Percentiles rank a stretch among this genome's conserved stretches.
These are phyloP conservation scores for Chrysoporthe austroafricana DNA, from an alignment of 2,329 filamentous ascomycete species.

Conservation along the genomic window DNA sequence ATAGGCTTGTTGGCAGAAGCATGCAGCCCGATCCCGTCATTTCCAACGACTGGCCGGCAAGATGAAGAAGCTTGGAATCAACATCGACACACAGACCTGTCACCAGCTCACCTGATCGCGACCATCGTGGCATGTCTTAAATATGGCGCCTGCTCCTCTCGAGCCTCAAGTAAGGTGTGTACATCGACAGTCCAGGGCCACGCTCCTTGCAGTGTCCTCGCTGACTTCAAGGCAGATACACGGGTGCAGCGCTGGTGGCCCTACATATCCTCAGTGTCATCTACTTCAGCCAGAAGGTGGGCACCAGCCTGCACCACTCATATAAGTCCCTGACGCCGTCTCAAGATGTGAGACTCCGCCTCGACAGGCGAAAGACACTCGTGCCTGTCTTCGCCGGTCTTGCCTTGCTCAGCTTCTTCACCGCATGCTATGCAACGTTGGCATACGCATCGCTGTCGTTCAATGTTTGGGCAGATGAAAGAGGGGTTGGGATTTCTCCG, in stretches of 20 bases:
- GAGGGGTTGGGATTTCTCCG: conserved; percentile 38
- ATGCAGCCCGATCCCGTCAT: background rate
- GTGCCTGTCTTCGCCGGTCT: conserved; percentile 41
- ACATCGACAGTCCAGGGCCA: background rate
- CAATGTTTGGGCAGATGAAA: conserved; percentile 43
- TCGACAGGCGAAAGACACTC: conserved; percentile 39
- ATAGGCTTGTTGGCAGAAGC: background rate
- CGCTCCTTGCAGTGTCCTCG: background rate
- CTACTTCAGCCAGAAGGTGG: conserved; percentile 41
- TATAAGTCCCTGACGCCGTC: conserved; percentile 41
- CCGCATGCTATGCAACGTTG: conserved; percentile 38
- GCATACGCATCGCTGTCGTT: conserved; percentile 42
- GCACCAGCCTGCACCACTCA: conserved; percentile 40
- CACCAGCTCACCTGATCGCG: background rate
- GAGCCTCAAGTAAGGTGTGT: conserved; percentile 33
- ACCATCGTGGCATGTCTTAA: conserved; percentile 15
- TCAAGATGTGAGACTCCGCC: conserved; percentile 42
- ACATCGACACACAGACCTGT: background rate
- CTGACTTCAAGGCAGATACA: conserved; percentile 35
- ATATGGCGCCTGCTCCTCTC: conserved; percentile 33
- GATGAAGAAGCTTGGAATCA: background rate
- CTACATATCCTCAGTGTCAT: conserved; percentile 36
- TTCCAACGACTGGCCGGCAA: background rate
- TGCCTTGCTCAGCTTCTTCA: conserved; percentile 36
- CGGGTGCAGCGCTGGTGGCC: conserved; percentile 37